Evolutionary conservation across 352 stramenopile genomes (phyloP).

Genomic region (Globisporangium cylindrosporum): DNA sequence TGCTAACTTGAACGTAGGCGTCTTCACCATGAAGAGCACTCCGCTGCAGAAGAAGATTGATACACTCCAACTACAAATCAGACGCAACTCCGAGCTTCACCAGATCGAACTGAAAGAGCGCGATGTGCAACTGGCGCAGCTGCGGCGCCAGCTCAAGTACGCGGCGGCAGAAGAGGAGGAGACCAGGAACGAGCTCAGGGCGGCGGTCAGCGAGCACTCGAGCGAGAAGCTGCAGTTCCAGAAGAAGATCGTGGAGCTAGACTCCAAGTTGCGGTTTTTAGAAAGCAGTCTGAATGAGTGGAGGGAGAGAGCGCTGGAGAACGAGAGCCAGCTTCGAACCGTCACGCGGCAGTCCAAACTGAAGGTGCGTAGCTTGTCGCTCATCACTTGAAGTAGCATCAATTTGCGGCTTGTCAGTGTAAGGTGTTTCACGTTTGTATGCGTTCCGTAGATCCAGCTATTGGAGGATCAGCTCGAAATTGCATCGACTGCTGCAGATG

Average conservation of each 20-base stretch:
- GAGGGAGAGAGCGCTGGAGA: slow-evolving; percentile 69
- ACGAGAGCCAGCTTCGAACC: slow-evolving; percentile 39
- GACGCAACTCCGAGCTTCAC: slow-evolving; percentile 47
- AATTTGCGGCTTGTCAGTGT: neutral
- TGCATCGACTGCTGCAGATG: slow-evolving; percentile 31
- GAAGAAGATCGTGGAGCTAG: slow-evolving; percentile 70
- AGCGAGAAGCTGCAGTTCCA: slow-evolving; percentile 58
- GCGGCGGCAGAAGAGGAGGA: slow-evolving; percentile 63
- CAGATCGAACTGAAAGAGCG: slow-evolving; percentile 69
- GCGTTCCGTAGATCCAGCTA: slow-evolving; percentile 42
- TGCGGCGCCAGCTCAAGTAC: slow-evolving; percentile 64
- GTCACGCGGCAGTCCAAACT: slow-evolving; percentile 44
- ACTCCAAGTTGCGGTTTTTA: slow-evolving; percentile 65
- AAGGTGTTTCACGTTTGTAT: neutral
- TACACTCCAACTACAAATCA: slow-evolving; percentile 50
- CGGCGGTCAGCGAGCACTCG: slow-evolving; percentile 42
- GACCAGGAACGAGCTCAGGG: slow-evolving; percentile 59
- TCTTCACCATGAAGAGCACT: slow-evolving; percentile 31
- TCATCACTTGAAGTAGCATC: neutral
- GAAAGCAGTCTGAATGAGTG: slow-evolving; percentile 64
- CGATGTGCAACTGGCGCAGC: slow-evolving; percentile 63
- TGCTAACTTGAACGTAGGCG: neutral
- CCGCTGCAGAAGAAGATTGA: slow-evolving; percentile 51
- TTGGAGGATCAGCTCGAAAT: slow-evolving; percentile 60
- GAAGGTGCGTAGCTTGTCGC: slow-evolving; percentile 32